phyloP scores from a whole-genome alignment of 2,329 filamentous ascomycete species.

The Paraconiothyrium sp. region DNA sequence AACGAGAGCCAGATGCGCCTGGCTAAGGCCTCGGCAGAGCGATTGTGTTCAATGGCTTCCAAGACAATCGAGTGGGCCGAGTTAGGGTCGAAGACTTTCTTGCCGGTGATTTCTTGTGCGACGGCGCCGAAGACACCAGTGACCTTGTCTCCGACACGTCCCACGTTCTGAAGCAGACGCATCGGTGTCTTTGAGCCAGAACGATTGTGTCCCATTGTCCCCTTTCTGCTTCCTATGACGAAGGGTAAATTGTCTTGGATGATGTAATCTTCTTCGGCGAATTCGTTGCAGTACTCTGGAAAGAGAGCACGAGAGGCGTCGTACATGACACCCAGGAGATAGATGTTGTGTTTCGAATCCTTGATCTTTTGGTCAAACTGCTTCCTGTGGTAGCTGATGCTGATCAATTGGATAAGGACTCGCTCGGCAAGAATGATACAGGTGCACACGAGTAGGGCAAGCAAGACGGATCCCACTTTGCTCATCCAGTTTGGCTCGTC shows the following conservation, averaged over 20 bases:
- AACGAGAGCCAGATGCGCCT: constrained; percentile 98
- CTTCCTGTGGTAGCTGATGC: constrained; percentile 84
- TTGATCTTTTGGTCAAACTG: constrained; percentile 86
- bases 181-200: constrained; percentile 78
- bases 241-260: constrained; percentile 80
- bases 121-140: constrained; percentile 93
- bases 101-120: constrained; percentile 93
- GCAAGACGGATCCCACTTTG: constrained; percentile 71
- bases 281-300: constrained; percentile 90
- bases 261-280: constrained; percentile 88
- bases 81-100: constrained; percentile 92
- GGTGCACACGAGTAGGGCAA: constrained; percentile 72
- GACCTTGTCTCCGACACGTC: constrained; percentile 89
- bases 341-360: constrained; percentile 86
- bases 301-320: constrained; percentile 90
- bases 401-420: constrained; percentile 81
- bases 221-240: constrained; percentile 67
- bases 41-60: constrained; percentile 84
- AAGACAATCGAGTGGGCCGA: constrained; percentile 90
- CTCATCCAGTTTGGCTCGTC: constrained; percentile 57
- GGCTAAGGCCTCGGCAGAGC: constrained; percentile 90
- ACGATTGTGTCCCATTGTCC: constrained; percentile 54
- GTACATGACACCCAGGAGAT: constrained; percentile 83
- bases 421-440: constrained; percentile 80
- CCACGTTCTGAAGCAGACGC: constrained; percentile 74